These are phyloP conservation scores for Panus rudis DNA, from an alignment of 768 basidiomycete species.

Conservation along the genomic window DNA sequence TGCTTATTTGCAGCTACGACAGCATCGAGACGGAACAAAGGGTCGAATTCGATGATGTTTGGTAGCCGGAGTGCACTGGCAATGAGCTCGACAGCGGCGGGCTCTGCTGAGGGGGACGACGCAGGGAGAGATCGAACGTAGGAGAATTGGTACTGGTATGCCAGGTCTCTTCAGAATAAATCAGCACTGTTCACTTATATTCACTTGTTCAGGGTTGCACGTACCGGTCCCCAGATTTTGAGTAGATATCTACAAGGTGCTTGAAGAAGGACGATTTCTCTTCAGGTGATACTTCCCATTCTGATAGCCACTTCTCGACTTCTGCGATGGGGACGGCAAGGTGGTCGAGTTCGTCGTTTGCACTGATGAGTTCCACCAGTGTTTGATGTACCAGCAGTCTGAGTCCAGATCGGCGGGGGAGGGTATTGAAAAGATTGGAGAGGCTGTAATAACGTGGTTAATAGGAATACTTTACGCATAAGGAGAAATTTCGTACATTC, in stretches of 20 bases:
- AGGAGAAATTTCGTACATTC: slow-evolving; percentile 46
- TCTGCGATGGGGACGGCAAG: slow-evolving; percentile 53
- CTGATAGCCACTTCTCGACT: slow-evolving; percentile 71
- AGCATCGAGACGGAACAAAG: slow-evolving; percentile 69
- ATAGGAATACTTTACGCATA: background rate
- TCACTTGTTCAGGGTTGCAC: slow-evolving; percentile 21
- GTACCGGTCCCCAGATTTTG: slow-evolving; percentile 53
- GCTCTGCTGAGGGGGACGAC: slow-evolving; percentile 41
- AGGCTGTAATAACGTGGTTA: slow-evolving; percentile 36
- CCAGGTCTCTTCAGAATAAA: slow-evolving; percentile 34
- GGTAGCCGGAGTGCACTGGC: slow-evolving; percentile 60
- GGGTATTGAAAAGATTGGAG: slow-evolving; percentile 76
- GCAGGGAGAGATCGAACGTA: slow-evolving; percentile 56
- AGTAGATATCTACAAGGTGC: slow-evolving; percentile 50
- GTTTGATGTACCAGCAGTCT: slow-evolving; percentile 56
- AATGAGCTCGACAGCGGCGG: slow-evolving; percentile 55
- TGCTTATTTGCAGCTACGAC: slow-evolving; percentile 60
- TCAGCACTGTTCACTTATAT: background rate
- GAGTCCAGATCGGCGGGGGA: slow-evolving; percentile 58
- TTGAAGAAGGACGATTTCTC: slow-evolving; percentile 65
- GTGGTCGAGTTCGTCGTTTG: slow-evolving; percentile 54
- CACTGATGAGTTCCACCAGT: slow-evolving; percentile 52
- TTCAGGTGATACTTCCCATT: slow-evolving; percentile 61
- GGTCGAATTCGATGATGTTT: slow-evolving; percentile 72
- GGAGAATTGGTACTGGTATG: slow-evolving; percentile 60